These are phyloP conservation scores for Rhodofomes roseus DNA, from an alignment of 1,284 basidiomycete species.

Conservation along the genomic window DNA sequence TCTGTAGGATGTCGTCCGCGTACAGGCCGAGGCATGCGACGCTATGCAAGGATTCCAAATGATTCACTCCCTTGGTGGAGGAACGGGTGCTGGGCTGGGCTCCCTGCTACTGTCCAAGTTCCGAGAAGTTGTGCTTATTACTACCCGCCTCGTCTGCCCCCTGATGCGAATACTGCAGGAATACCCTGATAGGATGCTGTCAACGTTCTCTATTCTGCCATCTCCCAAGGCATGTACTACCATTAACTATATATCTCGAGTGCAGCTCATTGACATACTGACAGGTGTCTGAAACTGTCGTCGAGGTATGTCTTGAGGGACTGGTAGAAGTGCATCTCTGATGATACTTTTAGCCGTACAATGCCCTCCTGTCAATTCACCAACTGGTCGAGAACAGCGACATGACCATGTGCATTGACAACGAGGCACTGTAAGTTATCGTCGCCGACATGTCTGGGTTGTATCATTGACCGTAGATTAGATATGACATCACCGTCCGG, in stretches of 20 bases:
- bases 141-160: constrained; percentile 26
- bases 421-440: constrained; percentile 77
- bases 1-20: constrained; percentile 62
- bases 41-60: constrained; percentile 93
- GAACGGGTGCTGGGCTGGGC: constrained; percentile 87
- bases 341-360: constrained; percentile 66
- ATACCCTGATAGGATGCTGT: constrained; percentile 90
- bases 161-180: constrained; percentile 51
- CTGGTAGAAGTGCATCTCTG: neutral
- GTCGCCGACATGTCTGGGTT: neutral
- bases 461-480: constrained; percentile 22
- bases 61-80: constrained; percentile 91
- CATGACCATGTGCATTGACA: constrained; percentile 88
- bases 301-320: constrained; percentile 53
- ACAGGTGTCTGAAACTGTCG: constrained; percentile 91
- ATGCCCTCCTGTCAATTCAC: constrained; percentile 86
- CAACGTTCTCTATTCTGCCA: constrained; percentile 90
- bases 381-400: constrained; percentile 92
- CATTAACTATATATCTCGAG: neutral
- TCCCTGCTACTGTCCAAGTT: constrained; percentile 82
- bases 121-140: constrained; percentile 58
- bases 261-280: neutral
- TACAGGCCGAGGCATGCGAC: constrained; percentile 80
- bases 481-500: constrained; percentile 79
- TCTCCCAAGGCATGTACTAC: constrained; percentile 69